These are phyloP conservation scores for Clonostachys rosea DNA, from an alignment of 2,329 filamentous ascomycete species.

Conservation along the genomic window DNA sequence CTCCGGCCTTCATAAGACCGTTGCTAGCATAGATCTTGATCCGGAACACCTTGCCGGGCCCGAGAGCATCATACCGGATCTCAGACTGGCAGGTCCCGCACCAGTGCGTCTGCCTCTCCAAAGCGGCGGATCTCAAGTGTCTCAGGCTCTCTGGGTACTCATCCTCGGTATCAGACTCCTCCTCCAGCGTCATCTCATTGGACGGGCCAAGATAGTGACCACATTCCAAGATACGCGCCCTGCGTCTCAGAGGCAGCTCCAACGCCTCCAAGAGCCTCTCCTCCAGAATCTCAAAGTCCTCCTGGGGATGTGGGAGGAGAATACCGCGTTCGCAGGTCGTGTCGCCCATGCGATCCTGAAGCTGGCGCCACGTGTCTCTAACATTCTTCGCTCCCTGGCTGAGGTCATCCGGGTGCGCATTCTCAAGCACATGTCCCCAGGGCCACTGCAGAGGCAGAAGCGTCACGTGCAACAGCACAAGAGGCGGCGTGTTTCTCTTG, in stretches of 20 bases:
- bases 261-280: constrained; percentile 72
- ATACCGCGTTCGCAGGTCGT: constrained; percentile 71
- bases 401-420: constrained; percentile 29
- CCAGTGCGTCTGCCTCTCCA: constrained; percentile 41
- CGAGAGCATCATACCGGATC: constrained; percentile 49
- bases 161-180: constrained; percentile 32
- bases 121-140: constrained; percentile 7
- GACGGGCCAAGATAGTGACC: constrained; percentile 69
- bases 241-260: constrained; percentile 58
- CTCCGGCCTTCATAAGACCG: constrained; percentile 84
- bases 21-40: constrained; percentile 94
- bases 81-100: constrained; percentile 51
- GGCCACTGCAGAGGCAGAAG: constrained; percentile 65
- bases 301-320: constrained; percentile 71
- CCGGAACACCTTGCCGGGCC: constrained; percentile 57
- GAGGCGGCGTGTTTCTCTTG: constrained; percentile 53
- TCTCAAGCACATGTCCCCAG: constrained; percentile 54
- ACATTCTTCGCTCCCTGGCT: constrained; percentile 42
- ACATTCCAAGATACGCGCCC: constrained; percentile 69
- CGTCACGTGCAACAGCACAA: constrained; percentile 75
- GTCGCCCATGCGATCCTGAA: constrained; percentile 67
- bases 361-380: constrained; percentile 59
- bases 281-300: constrained; percentile 76
- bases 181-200: constrained; percentile 37
- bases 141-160: constrained; percentile 12